Percentiles rank a stretch among this genome's conserved stretches.
Evolutionary conservation across 2,329 filamentous ascomycete genomes (phyloP).

Genomic region (Ramichloridium luteum): DNA sequence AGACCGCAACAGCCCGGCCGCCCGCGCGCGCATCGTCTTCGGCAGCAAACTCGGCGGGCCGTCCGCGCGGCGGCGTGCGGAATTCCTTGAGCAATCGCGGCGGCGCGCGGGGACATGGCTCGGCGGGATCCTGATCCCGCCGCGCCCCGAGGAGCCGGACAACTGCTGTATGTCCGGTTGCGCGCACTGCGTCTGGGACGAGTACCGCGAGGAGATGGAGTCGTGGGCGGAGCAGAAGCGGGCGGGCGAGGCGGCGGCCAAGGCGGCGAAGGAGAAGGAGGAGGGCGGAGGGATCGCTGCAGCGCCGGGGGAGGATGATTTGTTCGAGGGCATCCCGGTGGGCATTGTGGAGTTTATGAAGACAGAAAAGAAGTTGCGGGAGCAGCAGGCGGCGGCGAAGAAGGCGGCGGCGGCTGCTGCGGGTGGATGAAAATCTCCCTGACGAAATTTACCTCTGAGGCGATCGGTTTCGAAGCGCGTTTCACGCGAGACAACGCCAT

Average conservation of each 20-base stretch:
- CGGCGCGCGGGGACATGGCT: slow-evolving; percentile 52
- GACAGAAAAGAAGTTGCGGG: slow-evolving; percentile 79
- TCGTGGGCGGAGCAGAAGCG: slow-evolving; percentile 60
- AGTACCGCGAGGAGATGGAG: slow-evolving; percentile 82
- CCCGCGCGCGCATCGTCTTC: slow-evolving; percentile 60
- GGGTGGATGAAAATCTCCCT: no score
- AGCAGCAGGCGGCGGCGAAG: no score
- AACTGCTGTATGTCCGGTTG: slow-evolving; percentile 99
- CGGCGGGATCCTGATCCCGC: slow-evolving; percentile 72
- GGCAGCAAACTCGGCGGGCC: no score
- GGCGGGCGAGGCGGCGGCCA: slow-evolving; percentile 47
- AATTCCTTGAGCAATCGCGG: slow-evolving; percentile 47
- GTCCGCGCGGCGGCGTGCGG: slow-evolving; percentile 62
- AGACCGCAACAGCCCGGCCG: slow-evolving; percentile 38
- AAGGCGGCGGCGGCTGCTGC: no score
- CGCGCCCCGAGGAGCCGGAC: slow-evolving; percentile 76
- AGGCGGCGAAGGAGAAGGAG: slow-evolving; percentile 50
- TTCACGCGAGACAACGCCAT: no score
- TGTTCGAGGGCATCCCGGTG: slow-evolving; percentile 74
- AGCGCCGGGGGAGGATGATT: slow-evolving; percentile 34
- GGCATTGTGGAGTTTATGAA: slow-evolving; percentile 97
- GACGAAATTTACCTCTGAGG: no score
- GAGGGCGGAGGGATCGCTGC: slow-evolving; percentile 20
- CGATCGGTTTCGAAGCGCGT: no score
- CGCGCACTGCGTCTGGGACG: slow-evolving; percentile 94